phyloP scores from a whole-genome alignment of 345 rosid species.

The Bruguiera parviflora region DNA sequence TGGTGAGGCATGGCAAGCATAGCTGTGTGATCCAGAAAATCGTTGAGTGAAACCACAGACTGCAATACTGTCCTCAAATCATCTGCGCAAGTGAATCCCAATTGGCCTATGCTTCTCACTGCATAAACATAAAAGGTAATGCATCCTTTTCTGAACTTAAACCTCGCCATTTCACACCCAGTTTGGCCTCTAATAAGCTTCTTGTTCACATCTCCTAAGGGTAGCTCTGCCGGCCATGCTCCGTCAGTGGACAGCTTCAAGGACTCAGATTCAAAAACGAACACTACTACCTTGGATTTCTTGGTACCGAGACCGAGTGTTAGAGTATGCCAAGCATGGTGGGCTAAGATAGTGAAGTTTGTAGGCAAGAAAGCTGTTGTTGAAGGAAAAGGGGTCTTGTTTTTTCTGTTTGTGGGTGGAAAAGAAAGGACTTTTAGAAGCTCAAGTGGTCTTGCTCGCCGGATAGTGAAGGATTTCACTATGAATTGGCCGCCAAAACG shows the following conservation, averaged over 20 bases:
- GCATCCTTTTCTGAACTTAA: constrained; percentile 93
- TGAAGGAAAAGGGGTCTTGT: constrained; percentile 55
- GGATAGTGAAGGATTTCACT: constrained; percentile 90
- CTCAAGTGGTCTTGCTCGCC: constrained; percentile 72
- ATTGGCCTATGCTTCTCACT: constrained; percentile 48
- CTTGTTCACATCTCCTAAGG: constrained; percentile 87
- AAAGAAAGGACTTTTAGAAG: constrained; percentile 73
- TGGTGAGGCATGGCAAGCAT: constrained; percentile 95
- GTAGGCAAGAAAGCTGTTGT: constrained; percentile 84
- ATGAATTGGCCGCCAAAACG: constrained; percentile 86
- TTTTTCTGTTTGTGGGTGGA: constrained; percentile 39
- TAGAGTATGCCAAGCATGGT: constrained; percentile 95
- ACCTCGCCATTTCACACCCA: constrained; percentile 85
- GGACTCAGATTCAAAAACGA: constrained; percentile 78
- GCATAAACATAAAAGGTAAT: constrained; percentile 96
- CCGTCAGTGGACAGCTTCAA: constrained; percentile 54
- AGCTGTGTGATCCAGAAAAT: constrained; percentile 95
- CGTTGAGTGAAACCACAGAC: constrained; percentile 82
- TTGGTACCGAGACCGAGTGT: constrained; percentile 89
- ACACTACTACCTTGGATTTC: constrained; percentile 71
- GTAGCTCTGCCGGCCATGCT: constrained; percentile 80
- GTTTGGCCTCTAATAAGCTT: constrained; percentile 58
- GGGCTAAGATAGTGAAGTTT: constrained; percentile 89
- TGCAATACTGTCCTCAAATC: constrained; percentile 71
- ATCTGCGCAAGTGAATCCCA: constrained; percentile 69